Evolutionary conservation across 108 stramenopile species (phyloP), one percentile per base, ranked within the genome.

Genomic region (Cyclostephanos invisitatus): DNA sequence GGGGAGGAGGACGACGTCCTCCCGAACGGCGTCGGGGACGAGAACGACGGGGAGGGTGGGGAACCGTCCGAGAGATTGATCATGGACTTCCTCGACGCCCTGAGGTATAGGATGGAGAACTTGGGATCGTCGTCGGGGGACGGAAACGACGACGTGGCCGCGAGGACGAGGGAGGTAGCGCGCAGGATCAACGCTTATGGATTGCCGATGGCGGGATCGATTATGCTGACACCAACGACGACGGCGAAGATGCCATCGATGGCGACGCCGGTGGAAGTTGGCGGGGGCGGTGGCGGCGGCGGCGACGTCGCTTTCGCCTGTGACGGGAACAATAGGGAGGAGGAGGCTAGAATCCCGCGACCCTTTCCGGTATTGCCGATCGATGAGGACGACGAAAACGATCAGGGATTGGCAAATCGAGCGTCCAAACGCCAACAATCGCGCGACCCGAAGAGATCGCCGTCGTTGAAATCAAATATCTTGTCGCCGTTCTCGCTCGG

Each of bases 141-240:
- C 38, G 70, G 66, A 18, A 46, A 79, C 18, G 38, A 27, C 36
- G 63, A 51, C 55, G 14, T 79, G n/a, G 70, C 53, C 15, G 54
- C 21, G 14, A 51, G 56, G 35, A 78, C 70, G 18, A 71, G 44
- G 47, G 65, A 78, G 22, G 61, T 78, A 54, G 77, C 64, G 28
- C 48, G 64, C 3, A 78, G 62, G 42, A 61, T 78, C 32, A 36
- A 78, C 25, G 64, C 77, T 5, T 78, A 78, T 70, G 77, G 77
- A 32, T 61, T 78, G 28, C 77, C 77, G 24, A 59, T 35, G 48
- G 22, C 25, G 48, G 49, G 20, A 49, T 47, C 44, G 29, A 51
- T 7, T 9, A 63, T 9, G 32, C 15, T 62, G 50, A 69, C 3
- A 28, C 0, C 46, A 46, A 10, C 15, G 6, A 10, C 15, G 6